Evolutionary conservation across 169 alveolate species (phyloP).

Genomic region (Plasmodium relictum): DNA sequence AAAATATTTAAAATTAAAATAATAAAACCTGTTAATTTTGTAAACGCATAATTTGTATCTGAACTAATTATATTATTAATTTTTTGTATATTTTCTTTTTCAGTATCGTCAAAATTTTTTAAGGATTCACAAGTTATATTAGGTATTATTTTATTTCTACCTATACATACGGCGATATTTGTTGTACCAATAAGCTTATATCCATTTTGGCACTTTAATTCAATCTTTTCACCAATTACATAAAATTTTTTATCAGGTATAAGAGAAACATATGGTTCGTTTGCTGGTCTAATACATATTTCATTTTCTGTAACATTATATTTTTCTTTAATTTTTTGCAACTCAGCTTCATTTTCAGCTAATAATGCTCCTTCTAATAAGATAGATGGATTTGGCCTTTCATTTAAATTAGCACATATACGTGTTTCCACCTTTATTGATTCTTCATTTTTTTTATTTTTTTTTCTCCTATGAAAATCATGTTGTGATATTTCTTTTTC

Average conservation of each 20-base stretch:
- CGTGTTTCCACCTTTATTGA: conserved; percentile 25
- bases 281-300: conserved; percentile 55
- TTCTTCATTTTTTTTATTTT: conserved; percentile 10
- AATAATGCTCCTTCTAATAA: conserved; percentile 62
- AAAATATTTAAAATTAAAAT: not conserved
- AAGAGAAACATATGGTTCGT: conserved; percentile 24
- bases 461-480: not conserved
- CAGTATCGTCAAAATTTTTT: conserved; percentile 24
- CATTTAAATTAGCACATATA: conserved; percentile 63
- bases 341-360: conserved; percentile 70
- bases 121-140: conserved; percentile 63
- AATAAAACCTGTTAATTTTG: not conserved
- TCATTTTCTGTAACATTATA: conserved; percentile 54
- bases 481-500: conserved; percentile 41
- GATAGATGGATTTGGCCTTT: conserved; percentile 46
- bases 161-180: conserved; percentile 36
- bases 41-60: not conserved
- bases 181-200: conserved; percentile 60
- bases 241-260: conserved; percentile 48
- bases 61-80: conserved; percentile 17
- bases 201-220: conserved; percentile 45
- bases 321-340: conserved; percentile 41
- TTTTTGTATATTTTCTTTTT: conserved; percentile 39
- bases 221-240: conserved; percentile 57
- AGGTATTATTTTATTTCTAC: conserved; percentile 60